Evolutionary conservation across 352 stramenopile species (phyloP).

Genomic region (Phytophthora rubi): DNA sequence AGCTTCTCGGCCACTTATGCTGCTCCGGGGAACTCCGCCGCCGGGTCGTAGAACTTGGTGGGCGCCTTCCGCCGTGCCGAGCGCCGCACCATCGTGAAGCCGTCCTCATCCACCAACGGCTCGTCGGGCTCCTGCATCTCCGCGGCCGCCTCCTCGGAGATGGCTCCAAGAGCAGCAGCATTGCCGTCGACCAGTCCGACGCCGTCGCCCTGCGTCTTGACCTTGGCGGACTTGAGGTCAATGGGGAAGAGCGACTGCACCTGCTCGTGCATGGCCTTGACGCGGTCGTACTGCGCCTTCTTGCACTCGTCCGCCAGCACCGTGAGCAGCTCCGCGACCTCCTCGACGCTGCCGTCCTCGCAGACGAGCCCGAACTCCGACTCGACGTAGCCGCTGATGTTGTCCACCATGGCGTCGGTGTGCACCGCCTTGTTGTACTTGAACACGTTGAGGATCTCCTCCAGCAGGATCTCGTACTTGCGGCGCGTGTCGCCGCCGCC

Average conservation of each 20-base stretch:
- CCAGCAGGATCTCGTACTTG: constrained; percentile 85
- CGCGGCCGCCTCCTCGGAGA: constrained; percentile 37
- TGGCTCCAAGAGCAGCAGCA: constrained; percentile 26
- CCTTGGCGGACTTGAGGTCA: constrained; percentile 80
- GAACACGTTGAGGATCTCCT: constrained; percentile 81
- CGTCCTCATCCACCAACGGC: constrained; percentile 67
- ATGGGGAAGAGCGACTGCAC: constrained; percentile 78
- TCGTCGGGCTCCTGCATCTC: constrained; percentile 32
- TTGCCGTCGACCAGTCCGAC: constrained; percentile 20
- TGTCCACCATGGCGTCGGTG: constrained; percentile 70
- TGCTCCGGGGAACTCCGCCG: constrained; percentile 77
- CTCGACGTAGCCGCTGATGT: constrained; percentile 79
- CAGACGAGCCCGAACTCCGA: constrained; percentile 78
- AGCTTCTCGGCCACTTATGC: constrained; percentile 45
- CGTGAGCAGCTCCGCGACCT: constrained; percentile 70
- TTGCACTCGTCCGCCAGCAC: constrained; percentile 82
- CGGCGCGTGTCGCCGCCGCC: constrained; percentile 77
- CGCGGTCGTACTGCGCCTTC: constrained; percentile 68
- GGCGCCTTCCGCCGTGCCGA: constrained; percentile 65
- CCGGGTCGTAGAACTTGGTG: constrained; percentile 81
- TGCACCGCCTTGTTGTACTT: constrained; percentile 82
- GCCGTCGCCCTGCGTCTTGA: constrained; percentile 51
- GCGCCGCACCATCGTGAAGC: constrained; percentile 78
- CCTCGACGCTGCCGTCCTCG: constrained; percentile 81
- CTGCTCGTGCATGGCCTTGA: constrained; percentile 76